Percentiles rank a stretch among this genome's conserved stretches.
Conservation (phyloP, 306 rosid species). For the Vachellia pachyceras region DNA sequence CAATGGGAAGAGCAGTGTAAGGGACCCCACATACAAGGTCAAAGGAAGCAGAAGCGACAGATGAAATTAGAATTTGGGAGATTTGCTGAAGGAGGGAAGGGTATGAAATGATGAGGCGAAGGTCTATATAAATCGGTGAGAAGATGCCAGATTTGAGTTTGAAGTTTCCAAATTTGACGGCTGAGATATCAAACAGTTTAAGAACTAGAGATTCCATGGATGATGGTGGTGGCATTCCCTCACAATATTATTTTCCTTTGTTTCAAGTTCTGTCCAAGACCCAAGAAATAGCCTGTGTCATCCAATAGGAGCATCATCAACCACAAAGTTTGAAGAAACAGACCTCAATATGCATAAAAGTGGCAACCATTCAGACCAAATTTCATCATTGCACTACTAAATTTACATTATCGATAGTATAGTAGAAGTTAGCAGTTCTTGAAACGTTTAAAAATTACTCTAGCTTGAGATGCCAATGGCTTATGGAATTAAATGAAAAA, state of each 20-base stretch:
- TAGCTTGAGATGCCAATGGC: not conserved
- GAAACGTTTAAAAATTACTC: conserved; percentile 27
- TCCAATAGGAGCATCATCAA: too few species aligned
- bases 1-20: conserved; percentile 90
- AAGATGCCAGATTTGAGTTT: conserved; percentile 91
- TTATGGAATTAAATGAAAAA: not conserved
- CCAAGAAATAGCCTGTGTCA: conserved; percentile 33
- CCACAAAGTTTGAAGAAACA: too few species aligned
- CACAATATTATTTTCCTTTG: not conserved
- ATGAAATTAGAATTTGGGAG: conserved; percentile 73
- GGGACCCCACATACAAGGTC: conserved; percentile 91
- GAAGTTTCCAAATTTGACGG: conserved; percentile 92
- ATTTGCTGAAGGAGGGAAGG: conserved; percentile 78
- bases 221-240: conserved; percentile 48
- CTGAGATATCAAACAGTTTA: conserved; percentile 83
- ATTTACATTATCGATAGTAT: conserved; percentile 10
- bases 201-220: conserved; percentile 75
- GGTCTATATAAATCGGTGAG: conserved; percentile 92
- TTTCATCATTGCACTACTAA: conserved; percentile 8
- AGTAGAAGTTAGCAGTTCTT: conserved; percentile 8
- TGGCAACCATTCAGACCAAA: conserved; percentile 22
- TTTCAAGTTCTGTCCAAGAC: conserved; percentile 15
- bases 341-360: not conserved
- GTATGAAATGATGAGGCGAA: conserved; percentile 87
- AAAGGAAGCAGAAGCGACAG: conserved; percentile 62